Base-by-base conservation (phyloP, 2,329 filamentous ascomycete genomes). In the Monosporascus sp. region DNA sequence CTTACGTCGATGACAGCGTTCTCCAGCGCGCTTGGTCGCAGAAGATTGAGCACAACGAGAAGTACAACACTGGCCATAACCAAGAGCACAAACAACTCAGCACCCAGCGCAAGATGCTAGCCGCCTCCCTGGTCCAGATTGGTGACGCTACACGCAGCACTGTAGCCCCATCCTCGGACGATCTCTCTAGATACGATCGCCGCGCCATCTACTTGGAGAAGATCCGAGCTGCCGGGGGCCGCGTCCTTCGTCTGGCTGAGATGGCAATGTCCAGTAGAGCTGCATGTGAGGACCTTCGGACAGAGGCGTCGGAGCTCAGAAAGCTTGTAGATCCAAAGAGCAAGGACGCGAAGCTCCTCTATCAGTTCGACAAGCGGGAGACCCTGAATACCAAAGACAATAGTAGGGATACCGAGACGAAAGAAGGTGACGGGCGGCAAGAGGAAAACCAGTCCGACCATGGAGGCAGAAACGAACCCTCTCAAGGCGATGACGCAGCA, bases 11-110 rank as follows among this genome's bases (percentile, higher is more conserved):
- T 20, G 48, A 48, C 6, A 49, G 53, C 31, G 48, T 61, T 15
- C 60, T 67, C 17, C 57, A 60, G 42, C 58, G 57, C n/a, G 60
- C 67, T 20, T 68, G 67, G 67, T 54, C 53, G 18, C 55, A 59
- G 49, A 67, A 57, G 50, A 55, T 62, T 11, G 57, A 58, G 31
- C 49, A 54, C 9, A 58, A 58, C 36, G 38, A 42, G 34, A 57
- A 57, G 27, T 49, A 54, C 47, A 60, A 55, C 47, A 48, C 34
- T 20, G 54, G 50, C 9, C 52, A 60, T 17, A 51, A 49, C 6
- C 47, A 57, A 50, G 53, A 60, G 44, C 38, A 52, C 24, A 54
- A 59, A 24, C 58, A 60, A 18, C 60, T 65, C 44, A 49, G 34
- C 25, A 54, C 60, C 34, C 63, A 66, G 48, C 56, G 44, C 36